A percentile compares a stretch with the other conserved stretches of the same genome.
These are phyloP conservation scores for Hyaloscypha hepaticicola DNA, from an alignment of 495 filamentous ascomycete genomes.

Conservation along the genomic window DNA sequence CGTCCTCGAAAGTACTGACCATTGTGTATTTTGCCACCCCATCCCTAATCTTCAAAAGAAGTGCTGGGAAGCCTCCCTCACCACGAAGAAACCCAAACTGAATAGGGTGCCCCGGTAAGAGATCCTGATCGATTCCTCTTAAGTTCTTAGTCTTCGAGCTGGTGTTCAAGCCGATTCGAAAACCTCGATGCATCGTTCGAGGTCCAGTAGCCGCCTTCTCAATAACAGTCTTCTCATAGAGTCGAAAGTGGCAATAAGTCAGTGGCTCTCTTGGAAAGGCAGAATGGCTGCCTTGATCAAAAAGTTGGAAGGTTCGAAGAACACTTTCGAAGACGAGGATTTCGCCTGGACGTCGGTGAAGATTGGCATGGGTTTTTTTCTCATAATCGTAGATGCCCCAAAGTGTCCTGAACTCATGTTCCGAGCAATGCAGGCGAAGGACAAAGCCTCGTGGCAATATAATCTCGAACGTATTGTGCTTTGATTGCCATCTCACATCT, in stretches of 20 bases:
- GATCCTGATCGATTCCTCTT: constrained; percentile 65
- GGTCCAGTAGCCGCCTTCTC: constrained; percentile 65
- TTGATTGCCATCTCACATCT: constrained; percentile 72
- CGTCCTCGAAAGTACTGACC: constrained; percentile 70
- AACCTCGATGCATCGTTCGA: constrained; percentile 69
- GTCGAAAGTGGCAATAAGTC: constrained; percentile 60
- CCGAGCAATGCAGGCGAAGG: constrained; percentile 64
- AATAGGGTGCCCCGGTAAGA: constrained; percentile 59
- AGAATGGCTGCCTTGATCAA: constrained; percentile 63
- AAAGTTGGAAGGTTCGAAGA: constrained; percentile 70
- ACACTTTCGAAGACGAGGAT: constrained; percentile 60
- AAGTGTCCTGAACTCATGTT: constrained; percentile 70
- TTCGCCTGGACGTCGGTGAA: constrained; percentile 67
- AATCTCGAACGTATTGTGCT: constrained; percentile 58
- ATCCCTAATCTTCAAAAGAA: constrained; percentile 68
- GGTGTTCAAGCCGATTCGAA: constrained; percentile 71
- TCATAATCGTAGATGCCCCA: constrained; percentile 83
- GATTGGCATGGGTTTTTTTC: constrained; percentile 63
- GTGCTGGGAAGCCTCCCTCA: constrained; percentile 61
- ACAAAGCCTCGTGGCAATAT: constrained; percentile 67
- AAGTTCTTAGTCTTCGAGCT: constrained; percentile 72
- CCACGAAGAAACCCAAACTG: constrained; percentile 71
- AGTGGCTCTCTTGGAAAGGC: constrained; percentile 73
- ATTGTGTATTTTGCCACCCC: constrained; percentile 64
- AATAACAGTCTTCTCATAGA: constrained; percentile 68